Base-by-base conservation (phyloP, 1,284 basidiomycete species). In the Hemileia vastatrix region DNA sequence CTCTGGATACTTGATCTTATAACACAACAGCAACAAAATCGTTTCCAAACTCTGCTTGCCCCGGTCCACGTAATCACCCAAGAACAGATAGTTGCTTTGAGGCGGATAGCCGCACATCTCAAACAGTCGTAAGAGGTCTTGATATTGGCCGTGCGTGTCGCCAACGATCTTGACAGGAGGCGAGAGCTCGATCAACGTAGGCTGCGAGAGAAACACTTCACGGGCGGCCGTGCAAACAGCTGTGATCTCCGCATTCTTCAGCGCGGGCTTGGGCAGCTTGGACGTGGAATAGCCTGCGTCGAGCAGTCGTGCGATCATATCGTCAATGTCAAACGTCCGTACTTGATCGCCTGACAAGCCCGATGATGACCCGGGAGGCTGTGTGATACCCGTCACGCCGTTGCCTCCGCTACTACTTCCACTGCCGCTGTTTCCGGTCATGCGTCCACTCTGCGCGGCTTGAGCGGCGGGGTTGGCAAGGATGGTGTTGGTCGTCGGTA, bases 61-160 rank as follows among this genome's bases (percentile, higher is more conserved):
- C 67, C 95, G 82, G 78, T 99, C 95, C 69, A 99, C 95, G 72
- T 98, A 98, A 79, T 98, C 94, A 55, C 94, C 94, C 33, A 97
- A 82, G 81, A 99, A 98, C 65, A 99, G 87, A 77, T 98, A 99
- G 77, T 99, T 99, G 67, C 93, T 87, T 6, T 87, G 83, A 2
- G 95, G 95, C 21, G 95, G 95, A 78, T 97, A 99, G 9, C 95
- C 95, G 73, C 95, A 97, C 93, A 97, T 97, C 77, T 98, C 95
- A 75, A 99, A 99, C 64, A 99, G 80, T 59, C 95, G 86, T 70
- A 98, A 94, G 72, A 99, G 84, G 80, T 99, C 95, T 64, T 90
- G 91, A 77, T 97, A 99, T 78, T 96, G 93, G 3, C 95, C 95
- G 76, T 99, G 95, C 2, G 97, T 93, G 77, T 99, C 95, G 31